These are phyloP conservation scores for Xylaria curta DNA, from an alignment of 495 filamentous ascomycete species.

Conservation along the genomic window DNA sequence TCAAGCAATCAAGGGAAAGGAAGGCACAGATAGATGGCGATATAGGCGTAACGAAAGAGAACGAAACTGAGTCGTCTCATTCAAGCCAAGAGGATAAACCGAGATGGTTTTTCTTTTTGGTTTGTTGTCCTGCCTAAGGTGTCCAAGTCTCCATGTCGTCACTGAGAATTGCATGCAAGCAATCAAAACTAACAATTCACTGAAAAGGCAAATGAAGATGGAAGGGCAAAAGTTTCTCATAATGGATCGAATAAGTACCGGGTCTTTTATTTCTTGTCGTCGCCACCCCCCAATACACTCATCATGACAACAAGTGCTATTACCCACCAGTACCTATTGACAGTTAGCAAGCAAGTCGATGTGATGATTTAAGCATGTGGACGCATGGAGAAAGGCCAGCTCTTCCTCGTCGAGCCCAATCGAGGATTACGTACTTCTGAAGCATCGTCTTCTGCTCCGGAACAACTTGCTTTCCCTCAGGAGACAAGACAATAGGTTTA, in stretches of 20 bases:
- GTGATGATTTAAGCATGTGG: not conserved
- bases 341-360: conserved; percentile 38
- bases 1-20: not conserved
- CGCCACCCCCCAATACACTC: conserved; percentile 49
- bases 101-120: not conserved
- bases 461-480: conserved; percentile 63
- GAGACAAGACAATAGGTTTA: conserved; percentile 66
- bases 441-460: conserved; percentile 71
- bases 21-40: not conserved
- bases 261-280: conserved; percentile 43
- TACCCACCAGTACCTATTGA: conserved; percentile 61
- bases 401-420: not conserved
- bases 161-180: not conserved
- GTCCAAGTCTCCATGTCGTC: not conserved
- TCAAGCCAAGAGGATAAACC: not conserved
- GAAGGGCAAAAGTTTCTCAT: not conserved
- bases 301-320: conserved; percentile 49
- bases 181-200: conserved; percentile 14
- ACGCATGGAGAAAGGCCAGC: not conserved
- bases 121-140: too few species aligned
- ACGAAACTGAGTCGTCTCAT: not conserved
- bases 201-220: not conserved
- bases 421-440: conserved; percentile 64
- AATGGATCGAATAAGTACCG: not conserved
- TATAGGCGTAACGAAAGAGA: not conserved